These are phyloP conservation scores for Dictyostelium citrinum DNA, from an alignment of 78 protist species.

Conservation along the genomic window DNA sequence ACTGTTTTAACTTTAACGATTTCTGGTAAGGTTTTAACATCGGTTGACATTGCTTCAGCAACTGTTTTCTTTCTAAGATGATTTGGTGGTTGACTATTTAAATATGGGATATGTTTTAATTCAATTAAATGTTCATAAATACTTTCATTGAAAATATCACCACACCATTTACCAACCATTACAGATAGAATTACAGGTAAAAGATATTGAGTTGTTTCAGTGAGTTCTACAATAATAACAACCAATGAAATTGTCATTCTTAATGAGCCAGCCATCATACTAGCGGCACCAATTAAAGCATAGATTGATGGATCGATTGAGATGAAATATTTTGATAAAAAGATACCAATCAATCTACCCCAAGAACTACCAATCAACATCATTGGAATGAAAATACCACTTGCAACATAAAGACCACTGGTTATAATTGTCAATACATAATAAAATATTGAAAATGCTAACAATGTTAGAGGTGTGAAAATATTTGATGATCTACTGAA, in stretches of 20 bases:
- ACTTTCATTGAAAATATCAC: conserved; percentile 78
- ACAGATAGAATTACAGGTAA: conserved; percentile 86
- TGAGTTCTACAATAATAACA: conserved; percentile 88
- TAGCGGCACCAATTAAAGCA: conserved; percentile 93
- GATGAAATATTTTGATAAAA: not conserved
- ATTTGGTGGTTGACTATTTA: conserved; percentile 80
- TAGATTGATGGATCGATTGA: conserved; percentile 73
- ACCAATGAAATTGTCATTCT: conserved; percentile 92
- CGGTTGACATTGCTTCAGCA: conserved; percentile 67
- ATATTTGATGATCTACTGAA: conserved; percentile 41
- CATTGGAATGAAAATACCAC: conserved; percentile 86
- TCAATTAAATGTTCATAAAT: conserved; percentile 85
- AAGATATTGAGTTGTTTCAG: conserved; percentile 74
- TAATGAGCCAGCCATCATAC: conserved; percentile 90
- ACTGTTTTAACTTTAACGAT: conserved; percentile 15
- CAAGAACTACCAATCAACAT: conserved; percentile 81
- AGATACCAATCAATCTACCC: conserved; percentile 78
- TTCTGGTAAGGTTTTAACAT: conserved; percentile 51
- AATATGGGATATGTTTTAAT: conserved; percentile 85
- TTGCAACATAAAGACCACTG: conserved; percentile 40
- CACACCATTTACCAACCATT: conserved; percentile 84
- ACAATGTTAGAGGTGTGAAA: not conserved
- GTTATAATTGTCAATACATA: not conserved
- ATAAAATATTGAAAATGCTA: conserved; percentile 29
- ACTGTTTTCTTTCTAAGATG: conserved; percentile 44